These are phyloP conservation scores for Chlamydomonas asymmetrica DNA, from an alignment of 139 green algal species.

Conservation along the genomic window DNA sequence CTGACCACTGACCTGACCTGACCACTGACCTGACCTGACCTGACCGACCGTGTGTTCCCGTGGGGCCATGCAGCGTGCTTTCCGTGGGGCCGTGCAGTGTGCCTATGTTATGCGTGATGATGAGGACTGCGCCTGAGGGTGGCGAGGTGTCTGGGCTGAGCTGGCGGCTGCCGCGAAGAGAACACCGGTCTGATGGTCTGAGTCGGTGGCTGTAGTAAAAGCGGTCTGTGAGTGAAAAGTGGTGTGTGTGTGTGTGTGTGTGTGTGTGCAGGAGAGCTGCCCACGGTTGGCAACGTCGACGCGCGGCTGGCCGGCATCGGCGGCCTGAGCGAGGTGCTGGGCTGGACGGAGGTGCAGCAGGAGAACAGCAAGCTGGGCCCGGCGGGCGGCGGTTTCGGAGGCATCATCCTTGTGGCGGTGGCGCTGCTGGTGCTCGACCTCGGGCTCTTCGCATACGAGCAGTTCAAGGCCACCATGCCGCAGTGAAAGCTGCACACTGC, in stretches of 20 bases:
- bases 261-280: conserved; percentile 22
- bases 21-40: too few species aligned
- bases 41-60: too few species aligned
- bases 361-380: conserved; percentile 43
- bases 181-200: too few species aligned
- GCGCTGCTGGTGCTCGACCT: conserved; percentile 54
- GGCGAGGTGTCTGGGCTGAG: too few species aligned
- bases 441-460: conserved; percentile 52
- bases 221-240: too few species aligned
- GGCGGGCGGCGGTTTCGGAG: conserved; percentile 26
- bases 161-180: too few species aligned
- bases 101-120: too few species aligned
- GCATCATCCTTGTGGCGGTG: conserved; percentile 43
- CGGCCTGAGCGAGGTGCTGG: conserved; percentile 79
- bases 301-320: conserved; percentile 77
- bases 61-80: too few species aligned
- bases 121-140: too few species aligned
- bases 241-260: conserved; percentile 6
- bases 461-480: conserved; percentile 10
- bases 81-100: too few species aligned
- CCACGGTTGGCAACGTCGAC: conserved; percentile 11
- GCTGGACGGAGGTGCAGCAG: conserved; percentile 89
- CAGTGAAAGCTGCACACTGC: neutral
- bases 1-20: too few species aligned
- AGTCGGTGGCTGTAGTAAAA: too few species aligned